A percentile compares a stretch with the other conserved stretches of the same genome.
Evolutionary conservation across 768 basidiomycete genomes (phyloP).

Genomic region (Xerocomellus chrysenteron): DNA sequence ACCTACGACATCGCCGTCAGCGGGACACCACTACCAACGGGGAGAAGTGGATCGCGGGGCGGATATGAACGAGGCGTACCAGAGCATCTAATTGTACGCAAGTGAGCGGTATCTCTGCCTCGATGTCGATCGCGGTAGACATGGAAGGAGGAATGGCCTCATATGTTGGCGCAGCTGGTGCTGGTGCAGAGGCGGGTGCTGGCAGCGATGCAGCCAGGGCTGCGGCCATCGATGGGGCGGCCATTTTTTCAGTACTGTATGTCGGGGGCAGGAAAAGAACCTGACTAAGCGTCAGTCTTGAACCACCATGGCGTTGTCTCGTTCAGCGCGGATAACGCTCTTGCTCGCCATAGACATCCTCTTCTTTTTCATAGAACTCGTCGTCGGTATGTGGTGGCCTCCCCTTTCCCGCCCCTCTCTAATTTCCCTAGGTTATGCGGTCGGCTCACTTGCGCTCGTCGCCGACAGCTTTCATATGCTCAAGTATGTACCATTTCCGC

Average conservation of each 20-base stretch:
- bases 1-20: constrained; percentile 52
- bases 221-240: constrained; percentile 87
- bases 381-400: constrained; percentile 53
- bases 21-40: neutral
- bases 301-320: constrained; percentile 45
- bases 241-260: constrained; percentile 38
- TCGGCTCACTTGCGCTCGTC: constrained; percentile 91
- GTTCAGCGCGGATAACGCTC: constrained; percentile 70
- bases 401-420: constrained; percentile 9
- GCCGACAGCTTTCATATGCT: constrained; percentile 99
- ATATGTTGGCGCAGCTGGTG: constrained; percentile 65
- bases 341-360: constrained; percentile 80
- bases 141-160: constrained; percentile 91
- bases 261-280: neutral
- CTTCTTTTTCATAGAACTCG: constrained; percentile 87
- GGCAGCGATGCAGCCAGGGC: constrained; percentile 84
- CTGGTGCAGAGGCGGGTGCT: constrained; percentile 53
- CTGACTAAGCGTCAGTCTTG: constrained; percentile 23
- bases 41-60: constrained; percentile 1
- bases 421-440: constrained; percentile 73
- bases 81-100: constrained; percentile 83
- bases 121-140: constrained; percentile 91
- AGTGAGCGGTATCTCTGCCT: constrained; percentile 81
- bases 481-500: constrained; percentile 57
- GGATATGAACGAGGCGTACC: constrained; percentile 47